A percentile compares a stretch with the other conserved stretches of the same genome.
Conservation (phyloP, 768 basidiomycete genomes). For the Mycena filopes region DNA sequence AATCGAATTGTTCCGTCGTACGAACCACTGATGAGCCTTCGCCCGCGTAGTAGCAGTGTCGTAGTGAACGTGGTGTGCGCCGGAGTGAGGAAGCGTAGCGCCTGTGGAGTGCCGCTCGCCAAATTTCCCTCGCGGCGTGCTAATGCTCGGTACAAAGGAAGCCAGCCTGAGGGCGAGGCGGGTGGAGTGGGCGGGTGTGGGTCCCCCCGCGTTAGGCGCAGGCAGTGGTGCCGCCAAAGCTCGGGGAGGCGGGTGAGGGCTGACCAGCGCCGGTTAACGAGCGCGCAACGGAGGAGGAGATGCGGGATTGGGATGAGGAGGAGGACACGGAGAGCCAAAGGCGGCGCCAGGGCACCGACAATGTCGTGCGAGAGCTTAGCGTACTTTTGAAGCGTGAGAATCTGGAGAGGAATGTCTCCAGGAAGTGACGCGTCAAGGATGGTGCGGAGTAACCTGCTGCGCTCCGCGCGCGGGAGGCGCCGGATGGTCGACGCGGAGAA, state of each 20-base stretch:
- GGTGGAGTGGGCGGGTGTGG: slow-evolving; percentile 75
- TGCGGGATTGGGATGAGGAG: slow-evolving; percentile 50
- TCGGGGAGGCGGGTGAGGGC: slow-evolving; percentile 69
- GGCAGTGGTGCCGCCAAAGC: slow-evolving; percentile 82
- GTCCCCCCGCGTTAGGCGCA: slow-evolving; percentile 77
- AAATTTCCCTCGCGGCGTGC: slow-evolving; percentile 91
- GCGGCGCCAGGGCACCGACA: slow-evolving; percentile 74
- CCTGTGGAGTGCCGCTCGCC: slow-evolving; percentile 77
- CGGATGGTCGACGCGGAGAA: slow-evolving; percentile 40
- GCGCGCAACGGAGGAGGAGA: slow-evolving; percentile 40
- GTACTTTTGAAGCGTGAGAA: slow-evolving; percentile 87
- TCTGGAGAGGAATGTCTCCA: slow-evolving; percentile 86
- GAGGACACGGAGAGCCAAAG: slow-evolving; percentile 73
- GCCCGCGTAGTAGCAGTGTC: slow-evolving; percentile 78
- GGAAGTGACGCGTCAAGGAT: slow-evolving; percentile 48
- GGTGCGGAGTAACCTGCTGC: slow-evolving; percentile 31
- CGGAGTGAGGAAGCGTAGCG: slow-evolving; percentile 72
- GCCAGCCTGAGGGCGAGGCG: slow-evolving; percentile 78
- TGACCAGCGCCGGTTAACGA: slow-evolving; percentile 55
- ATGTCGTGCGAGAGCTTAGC: slow-evolving; percentile 85
- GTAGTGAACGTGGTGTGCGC: slow-evolving; percentile 93
- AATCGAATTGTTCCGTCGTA: slow-evolving; percentile 94
- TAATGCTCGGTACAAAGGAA: slow-evolving; percentile 78
- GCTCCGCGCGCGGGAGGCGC: slow-evolving; percentile 27
- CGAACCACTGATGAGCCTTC: slow-evolving; percentile 87